Percentiles rank a stretch among this genome's conserved stretches.
These are phyloP conservation scores for Sphagnum tenellum DNA, from an alignment of 225 moss, liverwort and hornwort species.

Conservation along the genomic window DNA sequence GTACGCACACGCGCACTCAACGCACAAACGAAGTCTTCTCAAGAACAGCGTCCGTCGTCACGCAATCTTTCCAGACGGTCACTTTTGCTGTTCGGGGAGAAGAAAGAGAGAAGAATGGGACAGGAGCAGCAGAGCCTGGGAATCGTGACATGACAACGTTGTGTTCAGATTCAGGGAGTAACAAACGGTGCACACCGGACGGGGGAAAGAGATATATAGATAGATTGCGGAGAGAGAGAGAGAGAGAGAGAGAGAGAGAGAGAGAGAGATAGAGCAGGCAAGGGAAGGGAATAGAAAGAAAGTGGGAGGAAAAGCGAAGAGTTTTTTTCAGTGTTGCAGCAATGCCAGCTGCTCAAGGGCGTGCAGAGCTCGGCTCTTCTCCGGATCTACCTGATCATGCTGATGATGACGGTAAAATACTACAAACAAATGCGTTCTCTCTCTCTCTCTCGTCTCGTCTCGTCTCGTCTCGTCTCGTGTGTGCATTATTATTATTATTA, in stretches of 20 bases:
- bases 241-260: too few species aligned
- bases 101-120: too few species aligned
- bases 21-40: neutral
- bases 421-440: conserved; percentile 12
- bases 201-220: too few species aligned
- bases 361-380: conserved; percentile 30
- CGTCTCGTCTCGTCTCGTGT: conserved; percentile 7
- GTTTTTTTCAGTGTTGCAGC: conserved; percentile 8
- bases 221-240: too few species aligned
- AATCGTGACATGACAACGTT: neutral
- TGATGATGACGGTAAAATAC: conserved; percentile 12
- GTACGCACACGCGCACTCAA: neutral
- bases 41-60: neutral
- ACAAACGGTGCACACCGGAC: too few species aligned
- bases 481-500: conserved; percentile 10
- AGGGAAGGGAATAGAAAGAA: neutral
- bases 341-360: conserved; percentile 49
- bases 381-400: conserved; percentile 29
- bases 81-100: too few species aligned
- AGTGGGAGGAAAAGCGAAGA: neutral
- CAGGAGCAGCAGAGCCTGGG: neutral
- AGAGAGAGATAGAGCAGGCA: neutral
- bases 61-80: neutral
- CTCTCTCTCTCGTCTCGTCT: conserved; percentile 1
- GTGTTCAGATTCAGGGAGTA: too few species aligned